Base-by-base conservation (phyloP, 202 grass and related monocot genomes). In the Brachypodium distachyon region DNA sequence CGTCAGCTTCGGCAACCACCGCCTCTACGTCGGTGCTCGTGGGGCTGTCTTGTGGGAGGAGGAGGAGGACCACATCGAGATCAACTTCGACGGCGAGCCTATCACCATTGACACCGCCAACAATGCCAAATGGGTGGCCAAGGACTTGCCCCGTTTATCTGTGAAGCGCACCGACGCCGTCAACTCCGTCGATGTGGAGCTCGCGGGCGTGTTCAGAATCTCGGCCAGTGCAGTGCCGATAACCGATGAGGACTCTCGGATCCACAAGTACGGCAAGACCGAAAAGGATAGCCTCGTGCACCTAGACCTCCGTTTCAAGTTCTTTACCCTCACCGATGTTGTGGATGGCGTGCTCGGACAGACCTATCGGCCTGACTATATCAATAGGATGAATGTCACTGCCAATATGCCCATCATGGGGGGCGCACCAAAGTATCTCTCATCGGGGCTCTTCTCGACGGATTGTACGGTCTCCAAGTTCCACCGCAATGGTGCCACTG, bases 361-460 rank as follows among this genome's bases (percentile, higher is more conserved):
- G 61, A 94, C 82, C 7, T 94, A 94, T 41, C 74, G 88, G 19
- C 3, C 67, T 0, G 48, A 88, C 72, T 94, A 94, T 40, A 65
- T 94, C 37, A 94, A 85, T 60, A 74, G 39, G 58, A 50, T 94
- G 51, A 60, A 81, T 39, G 76, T 91, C 32, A 83, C 8, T 0
- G 72, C 80, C 36, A 83, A 71, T 7, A 94, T 94, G 82, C 85
- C 91, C 0, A 66, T 94, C 42, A 90, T 94, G 91, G 91, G 91
- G 2, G 85, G 85, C 0, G 54, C 71, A 0, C 25, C 76, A 7
- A 75, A 85, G 61, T 94, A 83, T 48, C 17, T 83, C 1, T 88
- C 88, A 4, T 91, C 88, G 0, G n/a, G 67, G 3, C 2, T 94
- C 6, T 86, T 88, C 85, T 67, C 91, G 4, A 57, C 82, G 4